Base-by-base conservation (phyloP, 306 rosid species). In the Inga oerstediana region DNA sequence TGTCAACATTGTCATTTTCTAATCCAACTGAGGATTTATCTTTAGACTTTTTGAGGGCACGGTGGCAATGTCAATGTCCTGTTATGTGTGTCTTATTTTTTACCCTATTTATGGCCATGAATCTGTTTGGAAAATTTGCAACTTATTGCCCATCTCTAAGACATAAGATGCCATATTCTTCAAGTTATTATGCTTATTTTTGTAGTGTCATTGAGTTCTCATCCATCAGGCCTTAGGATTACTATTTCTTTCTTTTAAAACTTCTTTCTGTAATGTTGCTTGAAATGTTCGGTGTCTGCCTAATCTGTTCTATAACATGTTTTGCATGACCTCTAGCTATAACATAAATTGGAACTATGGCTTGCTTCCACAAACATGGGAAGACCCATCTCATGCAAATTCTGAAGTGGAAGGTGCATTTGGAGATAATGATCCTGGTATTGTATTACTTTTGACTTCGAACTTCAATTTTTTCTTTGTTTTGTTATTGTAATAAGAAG, bases 351-450 rank as follows among this genome's bases (percentile, higher is more conserved):
- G 95, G 96, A 92, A 92, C 79, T 92, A 92, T 37, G 96, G 96
- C 69, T 85, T 92, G 83, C 93, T 92, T 80, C 96, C 97, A 62
- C 95, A 93, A 89, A 93, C 97, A 59, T 91, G 95, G 97, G 97
- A 93, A 88, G 97, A 93, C 83, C 97, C 97, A 75, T 85, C 94
- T 22, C 61, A 75, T 15, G 90, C 95, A 49, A 93, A 93, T 79
- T 22, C 81, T 68, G 95, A 93, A 77, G 91, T 93, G 84, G 95
- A 88, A 41, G 94, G 94, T 37, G 93, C 97, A 84, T 87, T 91
- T 35, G 97, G 97, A 37, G 97, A 93, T 85, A 93, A 93, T 80
- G 97, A 93, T 80, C 95, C 97, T 48, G 93, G 97, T 91, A 75
- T 70, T 32, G 68, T 19, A 51, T 65, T 43, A 15, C 27, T 22